A percentile compares a stretch with the other conserved stretches of the same genome.
These are phyloP conservation scores for Coprinopsis marcescibilis DNA, from an alignment of 768 basidiomycete species.

Conservation along the genomic window DNA sequence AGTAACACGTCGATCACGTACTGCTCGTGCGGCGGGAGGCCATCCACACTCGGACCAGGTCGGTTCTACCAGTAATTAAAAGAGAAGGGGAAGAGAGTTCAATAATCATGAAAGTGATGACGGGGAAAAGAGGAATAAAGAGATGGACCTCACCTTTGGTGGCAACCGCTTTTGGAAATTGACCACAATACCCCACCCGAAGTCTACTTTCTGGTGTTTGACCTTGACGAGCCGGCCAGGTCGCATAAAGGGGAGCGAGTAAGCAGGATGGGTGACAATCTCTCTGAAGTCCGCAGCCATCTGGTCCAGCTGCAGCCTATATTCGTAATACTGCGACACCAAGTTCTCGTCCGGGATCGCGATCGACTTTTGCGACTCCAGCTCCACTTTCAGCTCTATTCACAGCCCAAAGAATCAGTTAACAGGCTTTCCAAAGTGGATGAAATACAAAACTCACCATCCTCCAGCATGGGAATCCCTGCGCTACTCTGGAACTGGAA, in stretches of 20 bases:
- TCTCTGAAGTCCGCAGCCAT: slow-evolving; percentile 84
- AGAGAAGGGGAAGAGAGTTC: neutral
- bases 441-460: slow-evolving; percentile 47
- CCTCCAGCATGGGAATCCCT: slow-evolving; percentile 79
- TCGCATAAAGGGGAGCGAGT: slow-evolving; percentile 91
- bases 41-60: slow-evolving; percentile 62
- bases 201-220: slow-evolving; percentile 80
- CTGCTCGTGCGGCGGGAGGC: slow-evolving; percentile 77
- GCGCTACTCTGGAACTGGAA: slow-evolving; percentile 96
- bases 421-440: neutral
- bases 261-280: slow-evolving; percentile 92
- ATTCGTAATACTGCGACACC: slow-evolving; percentile 88
- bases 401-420: neutral
- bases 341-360: slow-evolving; percentile 79
- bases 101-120: neutral
- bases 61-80: slow-evolving; percentile 44
- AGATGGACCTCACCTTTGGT: slow-evolving; percentile 72
- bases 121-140: neutral
- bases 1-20: slow-evolving; percentile 93
- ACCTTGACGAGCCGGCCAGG: slow-evolving; percentile 90
- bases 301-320: slow-evolving; percentile 88
- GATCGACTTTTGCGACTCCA: slow-evolving; percentile 56
- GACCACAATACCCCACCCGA: slow-evolving; percentile 94
- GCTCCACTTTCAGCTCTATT: slow-evolving; percentile 73
- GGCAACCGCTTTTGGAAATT: slow-evolving; percentile 85